phyloP scores from a whole-genome alignment of 768 basidiomycete genomes.

The Lentinula edodes region DNA sequence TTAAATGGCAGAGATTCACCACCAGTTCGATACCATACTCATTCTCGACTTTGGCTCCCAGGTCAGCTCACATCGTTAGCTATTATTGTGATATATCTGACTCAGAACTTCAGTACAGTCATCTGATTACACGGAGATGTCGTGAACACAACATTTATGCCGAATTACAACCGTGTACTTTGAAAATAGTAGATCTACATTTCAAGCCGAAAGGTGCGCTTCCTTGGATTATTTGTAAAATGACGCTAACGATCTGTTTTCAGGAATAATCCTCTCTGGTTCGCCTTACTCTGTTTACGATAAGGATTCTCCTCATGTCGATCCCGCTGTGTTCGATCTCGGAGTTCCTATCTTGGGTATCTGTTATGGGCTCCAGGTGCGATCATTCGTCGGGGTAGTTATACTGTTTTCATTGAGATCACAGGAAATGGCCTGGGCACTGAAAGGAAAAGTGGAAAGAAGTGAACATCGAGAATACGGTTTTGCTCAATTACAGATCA shows the following conservation, averaged over 20 bases:
- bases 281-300: slow-evolving; percentile 99
- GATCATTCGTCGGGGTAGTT: slow-evolving; percentile 10
- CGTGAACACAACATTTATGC: slow-evolving; percentile 97
- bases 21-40: slow-evolving; percentile 92
- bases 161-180: slow-evolving; percentile 95
- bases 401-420: neutral
- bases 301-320: slow-evolving; percentile 85
- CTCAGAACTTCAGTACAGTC: slow-evolving; percentile 68
- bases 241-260: neutral
- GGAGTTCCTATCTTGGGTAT: slow-evolving; percentile 94
- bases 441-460: slow-evolving; percentile 78
- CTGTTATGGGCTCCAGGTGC: slow-evolving; percentile 93
- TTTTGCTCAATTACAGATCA: slow-evolving; percentile 74
- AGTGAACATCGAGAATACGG: slow-evolving; percentile 96
- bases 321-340: slow-evolving; percentile 82
- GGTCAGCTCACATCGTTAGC: slow-evolving; percentile 35
- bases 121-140: slow-evolving; percentile 95
- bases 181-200: slow-evolving; percentile 76
- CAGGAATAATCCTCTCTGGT: slow-evolving; percentile 93
- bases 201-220: slow-evolving; percentile 90
- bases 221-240: neutral
- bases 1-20: slow-evolving; percentile 82
- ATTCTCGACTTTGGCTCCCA: slow-evolving; percentile 98
- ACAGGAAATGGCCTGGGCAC: slow-evolving; percentile 90
- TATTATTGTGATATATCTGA: slow-evolving; percentile 6